Evolutionary conservation across 169 alveolate species (phyloP), one percentile per base, ranked within the genome.

Genomic region (Plasmodium gaboni): DNA sequence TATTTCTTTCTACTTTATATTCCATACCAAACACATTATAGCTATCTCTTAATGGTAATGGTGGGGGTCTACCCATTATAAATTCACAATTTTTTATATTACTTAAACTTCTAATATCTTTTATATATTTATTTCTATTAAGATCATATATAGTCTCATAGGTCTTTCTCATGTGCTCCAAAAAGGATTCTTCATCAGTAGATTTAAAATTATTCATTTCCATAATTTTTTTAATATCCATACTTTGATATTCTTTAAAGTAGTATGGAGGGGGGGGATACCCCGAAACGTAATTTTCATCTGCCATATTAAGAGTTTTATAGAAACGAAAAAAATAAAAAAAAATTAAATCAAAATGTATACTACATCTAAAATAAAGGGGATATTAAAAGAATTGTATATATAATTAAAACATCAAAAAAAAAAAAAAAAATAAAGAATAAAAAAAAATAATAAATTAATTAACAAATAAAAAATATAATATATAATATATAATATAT

Each of bases 201-300:
- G 22, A 19, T 51, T 55, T 24, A 17, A 15, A 26, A 48, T 55
- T 73, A 42, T 26, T 44, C 10, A 44, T 53, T 32, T 69, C 50
- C 12, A 38, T 26, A 19, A 67, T 13, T 38, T 72, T 15, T 10
- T 88, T 88, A 15, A 55, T 73, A 46, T 60, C 57, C 5, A 32
- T 69, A 28, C 76, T 87, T 15, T 70, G 68, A 74, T 94, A 94
- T 51, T 94, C 93, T 19, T 74, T 48, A 70, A 87, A 94, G 64
- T 90, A 94, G 44, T 88, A 73, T 9, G 96, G 96, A 12, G 96
- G 95, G 8, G 94, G 94, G 46, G 96, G 96, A 48, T 80, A 94
- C 17, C 96, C 96, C 5, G 91, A 68, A 17, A 83, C 91, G 73
- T 68, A 83, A 17, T 83, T 83, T 73, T 50, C 70, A 42, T 67